phyloP scores from a whole-genome alignment of 2,329 filamentous ascomycete species.

The Claviceps pusilla region DNA sequence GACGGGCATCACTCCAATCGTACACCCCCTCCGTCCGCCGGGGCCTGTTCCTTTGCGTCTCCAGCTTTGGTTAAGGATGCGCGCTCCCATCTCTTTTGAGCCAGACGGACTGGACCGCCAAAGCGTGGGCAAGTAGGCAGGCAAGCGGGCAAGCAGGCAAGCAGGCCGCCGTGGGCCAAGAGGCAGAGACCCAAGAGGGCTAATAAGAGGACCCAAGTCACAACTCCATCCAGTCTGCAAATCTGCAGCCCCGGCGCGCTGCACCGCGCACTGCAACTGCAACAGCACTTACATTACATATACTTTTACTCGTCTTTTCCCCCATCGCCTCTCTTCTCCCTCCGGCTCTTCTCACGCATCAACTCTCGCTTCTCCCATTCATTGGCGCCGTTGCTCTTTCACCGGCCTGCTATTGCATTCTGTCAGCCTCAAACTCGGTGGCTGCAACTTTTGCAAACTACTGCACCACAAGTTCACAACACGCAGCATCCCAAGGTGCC shows the following conservation, averaged over 20 bases:
- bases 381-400: slow-evolving; percentile 41
- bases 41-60: background rate
- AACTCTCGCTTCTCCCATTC: slow-evolving; percentile 13
- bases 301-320: slow-evolving; percentile 5
- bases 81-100: background rate
- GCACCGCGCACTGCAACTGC: background rate
- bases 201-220: background rate
- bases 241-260: background rate
- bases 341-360: slow-evolving; percentile 1
- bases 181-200: background rate
- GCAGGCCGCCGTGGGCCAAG: background rate
- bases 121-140: background rate
- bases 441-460: background rate
- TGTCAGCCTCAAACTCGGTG: background rate
- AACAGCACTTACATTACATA: slow-evolving; percentile 1
- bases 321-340: background rate
- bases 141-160: background rate
- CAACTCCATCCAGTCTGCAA: background rate
- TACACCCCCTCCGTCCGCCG: background rate
- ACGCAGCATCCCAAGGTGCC: background rate
- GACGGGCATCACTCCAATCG: background rate
- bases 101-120: background rate
- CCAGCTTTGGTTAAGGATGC: background rate
- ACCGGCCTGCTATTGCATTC: slow-evolving; percentile 5
- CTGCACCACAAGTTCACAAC: background rate